Evolutionary conservation across 257 asterid species (phyloP).

Genomic region (Solanum medicagineum): DNA sequence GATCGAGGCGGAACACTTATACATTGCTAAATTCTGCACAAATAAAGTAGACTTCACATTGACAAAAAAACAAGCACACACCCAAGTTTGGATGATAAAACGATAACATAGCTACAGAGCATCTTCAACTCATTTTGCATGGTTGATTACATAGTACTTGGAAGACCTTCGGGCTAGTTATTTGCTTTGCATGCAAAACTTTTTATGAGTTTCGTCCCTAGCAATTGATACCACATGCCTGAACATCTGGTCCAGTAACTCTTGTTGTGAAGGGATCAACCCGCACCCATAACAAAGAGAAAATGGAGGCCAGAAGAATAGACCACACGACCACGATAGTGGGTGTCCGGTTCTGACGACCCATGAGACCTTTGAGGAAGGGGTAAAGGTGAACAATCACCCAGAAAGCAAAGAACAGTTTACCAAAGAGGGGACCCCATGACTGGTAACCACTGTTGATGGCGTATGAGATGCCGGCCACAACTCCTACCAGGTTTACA

Average conservation of each 20-base stretch:
- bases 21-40: background rate
- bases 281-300: slow-evolving; percentile 85
- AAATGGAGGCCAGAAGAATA: slow-evolving; percentile 86
- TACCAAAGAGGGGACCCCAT: slow-evolving; percentile 96
- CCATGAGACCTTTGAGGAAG: slow-evolving; percentile 96
- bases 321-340: slow-evolving; percentile 94
- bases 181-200: background rate
- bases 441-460: slow-evolving; percentile 92
- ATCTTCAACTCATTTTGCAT: background rate
- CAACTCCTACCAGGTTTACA: slow-evolving; percentile 76
- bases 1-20: background rate
- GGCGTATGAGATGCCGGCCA: slow-evolving; percentile 92
- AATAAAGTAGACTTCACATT: background rate
- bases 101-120: background rate
- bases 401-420: slow-evolving; percentile 85
- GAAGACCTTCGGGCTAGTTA: background rate
- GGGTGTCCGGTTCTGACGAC: slow-evolving; percentile 88
- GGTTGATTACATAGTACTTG: background rate
- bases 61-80: background rate
- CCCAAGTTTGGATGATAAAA: background rate
- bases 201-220: slow-evolving; percentile 4
- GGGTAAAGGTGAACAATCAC: slow-evolving; percentile 95
- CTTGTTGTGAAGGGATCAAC: slow-evolving; percentile 84
- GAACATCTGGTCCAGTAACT: slow-evolving; percentile 77
- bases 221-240: slow-evolving; percentile 79